Conservation (phyloP, 164 flowering plant species). For the Liriodendron chinense region DNA sequence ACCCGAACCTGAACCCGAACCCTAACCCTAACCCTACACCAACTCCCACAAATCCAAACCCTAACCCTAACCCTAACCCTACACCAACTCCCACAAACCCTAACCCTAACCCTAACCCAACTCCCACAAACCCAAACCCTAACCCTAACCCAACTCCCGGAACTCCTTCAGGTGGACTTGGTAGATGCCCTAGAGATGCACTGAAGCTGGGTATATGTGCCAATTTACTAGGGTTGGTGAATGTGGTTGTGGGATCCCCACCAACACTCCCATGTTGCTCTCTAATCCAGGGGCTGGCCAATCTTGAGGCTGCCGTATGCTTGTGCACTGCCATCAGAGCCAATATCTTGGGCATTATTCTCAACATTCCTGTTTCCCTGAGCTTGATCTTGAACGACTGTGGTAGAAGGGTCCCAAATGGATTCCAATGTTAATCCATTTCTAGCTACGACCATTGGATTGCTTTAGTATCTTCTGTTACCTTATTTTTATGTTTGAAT, state of each 20-base stretch:
- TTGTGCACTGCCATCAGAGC: slow-evolving; percentile 71
- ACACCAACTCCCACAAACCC: neutral
- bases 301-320: slow-evolving; percentile 69
- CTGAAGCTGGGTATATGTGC: slow-evolving; percentile 71
- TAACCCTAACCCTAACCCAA: neutral
- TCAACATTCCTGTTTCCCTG: slow-evolving; percentile 53
- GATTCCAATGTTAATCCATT: slow-evolving; percentile 37
- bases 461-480: too few relatives aligned
- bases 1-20: neutral
- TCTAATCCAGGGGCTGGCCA: slow-evolving; percentile 55
- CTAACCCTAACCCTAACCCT: neutral
- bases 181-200: slow-evolving; percentile 54
- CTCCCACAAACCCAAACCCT: neutral
- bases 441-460: neutral
- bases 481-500: too few relatives aligned
- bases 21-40: neutral
- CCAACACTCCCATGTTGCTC: slow-evolving; percentile 48
- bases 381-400: slow-evolving; percentile 64
- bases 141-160: slow-evolving; percentile 33
- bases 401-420: slow-evolving; percentile 41
- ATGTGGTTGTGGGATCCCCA: slow-evolving; percentile 45
- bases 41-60: neutral
- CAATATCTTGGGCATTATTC: slow-evolving; percentile 50
- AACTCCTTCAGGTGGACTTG: slow-evolving; percentile 54
- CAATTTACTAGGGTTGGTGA: slow-evolving; percentile 37